Evolutionary conservation across 1,284 basidiomycete species (phyloP).

Genomic region (Sanguinoderma infundibulare): DNA sequence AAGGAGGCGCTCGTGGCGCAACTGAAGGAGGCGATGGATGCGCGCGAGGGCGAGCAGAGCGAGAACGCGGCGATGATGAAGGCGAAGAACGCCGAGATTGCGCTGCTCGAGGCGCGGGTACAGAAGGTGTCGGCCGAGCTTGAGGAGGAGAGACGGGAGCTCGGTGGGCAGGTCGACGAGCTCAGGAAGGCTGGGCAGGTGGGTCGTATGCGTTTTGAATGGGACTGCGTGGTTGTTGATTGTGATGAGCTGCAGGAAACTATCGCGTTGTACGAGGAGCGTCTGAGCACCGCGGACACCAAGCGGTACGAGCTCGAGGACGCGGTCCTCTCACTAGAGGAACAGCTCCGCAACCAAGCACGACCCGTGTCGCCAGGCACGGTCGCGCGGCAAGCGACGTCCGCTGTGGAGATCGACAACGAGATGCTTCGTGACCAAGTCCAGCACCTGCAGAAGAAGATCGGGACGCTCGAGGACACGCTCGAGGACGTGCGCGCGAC

Average conservation of each 20-base stretch:
- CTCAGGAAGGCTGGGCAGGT: conserved; percentile 85
- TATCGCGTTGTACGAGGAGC: conserved; percentile 91
- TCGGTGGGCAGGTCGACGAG: conserved; percentile 77
- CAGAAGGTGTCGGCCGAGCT: conserved; percentile 54
- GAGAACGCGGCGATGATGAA: conserved; percentile 54
- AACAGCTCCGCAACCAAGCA: conserved; percentile 47
- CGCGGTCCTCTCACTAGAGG: conserved; percentile 66
- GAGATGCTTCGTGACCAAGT: conserved; percentile 89
- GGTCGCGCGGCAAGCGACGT: conserved; percentile 47
- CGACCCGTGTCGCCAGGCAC: conserved; percentile 44
- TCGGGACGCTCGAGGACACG: conserved; percentile 80
- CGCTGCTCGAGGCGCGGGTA: conserved; percentile 53
- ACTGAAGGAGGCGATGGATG: conserved; percentile 55
- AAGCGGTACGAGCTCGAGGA: conserved; percentile 83
- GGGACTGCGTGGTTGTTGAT: neutral
- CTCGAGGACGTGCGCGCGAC: conserved; percentile 79
- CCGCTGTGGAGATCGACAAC: conserved; percentile 90
- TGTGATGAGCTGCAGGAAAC: conserved; percentile 66
- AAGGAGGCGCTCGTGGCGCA: conserved; percentile 48
- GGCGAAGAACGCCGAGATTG: conserved; percentile 61
- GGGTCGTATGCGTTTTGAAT: conserved; percentile 21
- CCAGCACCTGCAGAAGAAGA: conserved; percentile 81
- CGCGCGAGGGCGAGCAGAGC: conserved; percentile 56
- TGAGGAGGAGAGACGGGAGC: conserved; percentile 69
- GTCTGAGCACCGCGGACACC: conserved; percentile 70